Percentiles rank a stretch among this genome's conserved stretches.
These are phyloP conservation scores for Solanum pimpinellifolium DNA, from an alignment of 257 asterid species.

Conservation along the genomic window DNA sequence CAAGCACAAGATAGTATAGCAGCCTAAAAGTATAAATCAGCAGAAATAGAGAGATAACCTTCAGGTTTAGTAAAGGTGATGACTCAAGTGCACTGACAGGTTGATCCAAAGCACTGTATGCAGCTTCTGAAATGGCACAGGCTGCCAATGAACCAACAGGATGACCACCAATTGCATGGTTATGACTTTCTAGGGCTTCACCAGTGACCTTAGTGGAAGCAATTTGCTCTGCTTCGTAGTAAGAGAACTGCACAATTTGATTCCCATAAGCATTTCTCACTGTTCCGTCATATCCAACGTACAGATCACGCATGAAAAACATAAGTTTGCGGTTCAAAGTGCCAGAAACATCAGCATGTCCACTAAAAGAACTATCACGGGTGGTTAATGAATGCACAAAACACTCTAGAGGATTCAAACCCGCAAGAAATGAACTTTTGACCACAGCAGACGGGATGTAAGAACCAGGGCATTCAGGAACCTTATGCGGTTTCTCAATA, in stretches of 20 bases:
- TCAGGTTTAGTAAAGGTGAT: conserved; percentile 69
- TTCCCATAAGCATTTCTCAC: conserved; percentile 73
- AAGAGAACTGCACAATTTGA: conserved; percentile 68
- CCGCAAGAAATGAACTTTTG: conserved; percentile 51
- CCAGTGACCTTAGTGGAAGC: conserved; percentile 2
- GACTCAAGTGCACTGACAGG: conserved; percentile 85
- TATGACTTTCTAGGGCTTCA: background rate
- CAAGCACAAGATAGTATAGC: background rate
- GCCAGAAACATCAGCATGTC: conserved; percentile 93
- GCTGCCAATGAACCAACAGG: conserved; percentile 97
- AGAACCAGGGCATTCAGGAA: conserved; percentile 14
- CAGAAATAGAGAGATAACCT: conserved; percentile 39
- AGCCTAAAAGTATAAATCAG: background rate
- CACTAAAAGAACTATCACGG: conserved; percentile 90
- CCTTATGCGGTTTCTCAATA: conserved; percentile 6
- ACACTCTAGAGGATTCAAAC: conserved; percentile 75
- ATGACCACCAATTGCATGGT: conserved; percentile 37
- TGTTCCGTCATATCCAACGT: conserved; percentile 76
- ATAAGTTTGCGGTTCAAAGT: conserved; percentile 53
- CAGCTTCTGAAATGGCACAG: conserved; percentile 87
- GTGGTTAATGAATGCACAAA: conserved; percentile 70
- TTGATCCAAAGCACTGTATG: conserved; percentile 96
- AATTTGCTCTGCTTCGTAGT: conserved; percentile 11
- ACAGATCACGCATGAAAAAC: conserved; percentile 84
- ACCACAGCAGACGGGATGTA: conserved; percentile 64